Percentiles rank a stretch among this genome's conserved stretches.
Conservation (phyloP, 306 rosid species). For the Cucurbita ficifolia region DNA sequence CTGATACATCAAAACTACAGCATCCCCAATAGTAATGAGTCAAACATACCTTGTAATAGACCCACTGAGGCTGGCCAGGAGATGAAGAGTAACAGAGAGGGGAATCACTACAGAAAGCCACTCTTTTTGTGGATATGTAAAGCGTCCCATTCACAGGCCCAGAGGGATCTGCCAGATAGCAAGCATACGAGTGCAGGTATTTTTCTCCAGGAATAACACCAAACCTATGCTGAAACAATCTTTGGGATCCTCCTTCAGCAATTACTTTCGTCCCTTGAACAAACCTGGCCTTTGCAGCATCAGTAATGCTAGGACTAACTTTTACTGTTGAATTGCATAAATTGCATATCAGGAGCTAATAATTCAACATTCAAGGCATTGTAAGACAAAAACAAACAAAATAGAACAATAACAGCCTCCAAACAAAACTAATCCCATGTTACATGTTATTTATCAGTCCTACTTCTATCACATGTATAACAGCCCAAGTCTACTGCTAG, state of each 20-base stretch:
- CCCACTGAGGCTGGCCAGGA: conserved; percentile 21
- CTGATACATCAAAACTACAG: not conserved
- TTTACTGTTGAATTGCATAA: conserved; percentile 21
- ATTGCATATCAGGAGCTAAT: not conserved
- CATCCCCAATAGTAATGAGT: not conserved
- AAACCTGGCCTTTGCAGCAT: conserved; percentile 60
- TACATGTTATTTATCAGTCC: not conserved
- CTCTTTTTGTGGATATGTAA: conserved; percentile 43
- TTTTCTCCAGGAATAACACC: conserved; percentile 40
- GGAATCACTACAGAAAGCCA: conserved; percentile 73
- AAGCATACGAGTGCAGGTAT: conserved; percentile 42
- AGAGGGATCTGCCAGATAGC: conserved; percentile 41
- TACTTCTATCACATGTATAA: too few species aligned
- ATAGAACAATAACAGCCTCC: not conserved
- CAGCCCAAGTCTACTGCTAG: too few species aligned
- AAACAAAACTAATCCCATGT: not conserved
- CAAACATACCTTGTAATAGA: conserved; percentile 42
- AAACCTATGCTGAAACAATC: conserved; percentile 40
- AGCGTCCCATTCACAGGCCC: conserved; percentile 62
- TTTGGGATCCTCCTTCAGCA: conserved; percentile 48
- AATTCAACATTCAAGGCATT: not conserved
- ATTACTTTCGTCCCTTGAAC: conserved; percentile 49
- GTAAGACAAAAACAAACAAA: not conserved
- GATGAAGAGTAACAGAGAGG: conserved; percentile 29
- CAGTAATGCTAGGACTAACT: conserved; percentile 19